Conservation (phyloP, 345 rosid species). For the Eutrema yunnanense region DNA sequence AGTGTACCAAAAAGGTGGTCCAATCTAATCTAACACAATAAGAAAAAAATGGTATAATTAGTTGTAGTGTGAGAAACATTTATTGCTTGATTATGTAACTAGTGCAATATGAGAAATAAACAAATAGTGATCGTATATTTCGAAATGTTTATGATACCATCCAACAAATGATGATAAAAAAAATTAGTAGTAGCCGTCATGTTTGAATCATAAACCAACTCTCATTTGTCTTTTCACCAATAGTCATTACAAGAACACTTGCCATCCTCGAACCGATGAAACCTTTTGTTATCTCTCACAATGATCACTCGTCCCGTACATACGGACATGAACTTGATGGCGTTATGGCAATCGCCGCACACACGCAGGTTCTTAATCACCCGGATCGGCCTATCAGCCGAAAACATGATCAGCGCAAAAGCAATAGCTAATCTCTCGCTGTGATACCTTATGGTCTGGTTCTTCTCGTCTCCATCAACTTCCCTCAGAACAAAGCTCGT, state of each 20-base stretch:
- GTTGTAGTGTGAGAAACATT: too few relatives aligned
- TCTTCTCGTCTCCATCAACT: slow-evolving; percentile 71
- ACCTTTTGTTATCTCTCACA: slow-evolving; percentile 76
- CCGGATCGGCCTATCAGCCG: slow-evolving; percentile 58
- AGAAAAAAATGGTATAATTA: too few relatives aligned
- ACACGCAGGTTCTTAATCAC: slow-evolving; percentile 83
- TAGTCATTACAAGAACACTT: slow-evolving; percentile 86
- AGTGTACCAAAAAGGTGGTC: too few relatives aligned
- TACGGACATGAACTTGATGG: slow-evolving; percentile 74
- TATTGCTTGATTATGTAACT: not conserved
- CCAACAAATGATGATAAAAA: not conserved
- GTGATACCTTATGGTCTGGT: slow-evolving; percentile 61
- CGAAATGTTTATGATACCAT: not conserved
- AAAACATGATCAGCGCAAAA: slow-evolving; percentile 59
- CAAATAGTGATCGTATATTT: not conserved
- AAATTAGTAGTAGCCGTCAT: not conserved
- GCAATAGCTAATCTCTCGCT: slow-evolving; percentile 85
- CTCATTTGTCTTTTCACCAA: slow-evolving; percentile 46
- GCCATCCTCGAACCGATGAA: slow-evolving; percentile 80
- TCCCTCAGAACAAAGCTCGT: slow-evolving; percentile 71
- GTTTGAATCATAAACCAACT: not conserved
- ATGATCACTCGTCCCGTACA: slow-evolving; percentile 75
- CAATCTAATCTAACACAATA: too few relatives aligned
- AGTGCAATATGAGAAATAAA: not conserved
- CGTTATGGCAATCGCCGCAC: slow-evolving; percentile 87